Evolutionary conservation across 768 basidiomycete genomes (phyloP).

Genomic region (Mrakia hoshinonis): DNA sequence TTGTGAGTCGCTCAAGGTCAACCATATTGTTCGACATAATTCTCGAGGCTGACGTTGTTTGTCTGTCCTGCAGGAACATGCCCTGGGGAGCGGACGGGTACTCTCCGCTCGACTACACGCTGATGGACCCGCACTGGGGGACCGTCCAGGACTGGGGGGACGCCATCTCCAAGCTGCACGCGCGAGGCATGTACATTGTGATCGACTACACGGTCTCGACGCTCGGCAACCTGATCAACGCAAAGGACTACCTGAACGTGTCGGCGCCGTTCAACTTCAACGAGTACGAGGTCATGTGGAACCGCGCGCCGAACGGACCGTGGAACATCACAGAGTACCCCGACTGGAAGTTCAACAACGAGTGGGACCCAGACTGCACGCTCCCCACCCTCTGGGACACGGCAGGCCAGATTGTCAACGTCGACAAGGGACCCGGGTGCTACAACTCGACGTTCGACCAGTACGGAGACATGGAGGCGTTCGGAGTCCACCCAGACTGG

Average conservation of each 20-base stretch:
- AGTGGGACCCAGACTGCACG: conserved; percentile 60
- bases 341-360: conserved; percentile 52
- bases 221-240: conserved; percentile 66
- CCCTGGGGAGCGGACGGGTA: conserved; percentile 44
- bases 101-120: conserved; percentile 81
- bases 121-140: conserved; percentile 89
- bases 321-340: conserved; percentile 69
- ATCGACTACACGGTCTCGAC: conserved; percentile 69
- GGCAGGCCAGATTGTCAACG: conserved; percentile 53
- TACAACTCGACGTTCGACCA: conserved; percentile 79
- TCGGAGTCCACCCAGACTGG: conserved; percentile 58
- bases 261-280: conserved; percentile 70
- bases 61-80: conserved; percentile 1
- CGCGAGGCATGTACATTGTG: conserved; percentile 54
- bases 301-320: conserved; percentile 50
- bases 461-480: conserved; percentile 93
- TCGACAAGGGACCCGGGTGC: conserved; percentile 57
- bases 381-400: conserved; percentile 75
- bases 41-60: background rate
- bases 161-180: conserved; percentile 67
- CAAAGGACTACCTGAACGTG: conserved; percentile 69
- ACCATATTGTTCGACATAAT: background rate
- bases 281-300: conserved; percentile 45
- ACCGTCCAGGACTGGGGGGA: conserved; percentile 67
- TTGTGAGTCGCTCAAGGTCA: background rate